A percentile compares a stretch with the other conserved stretches of the same genome.
phyloP scores from a whole-genome alignment of 495 filamentous ascomycete species.

The Penicillium silybi region DNA sequence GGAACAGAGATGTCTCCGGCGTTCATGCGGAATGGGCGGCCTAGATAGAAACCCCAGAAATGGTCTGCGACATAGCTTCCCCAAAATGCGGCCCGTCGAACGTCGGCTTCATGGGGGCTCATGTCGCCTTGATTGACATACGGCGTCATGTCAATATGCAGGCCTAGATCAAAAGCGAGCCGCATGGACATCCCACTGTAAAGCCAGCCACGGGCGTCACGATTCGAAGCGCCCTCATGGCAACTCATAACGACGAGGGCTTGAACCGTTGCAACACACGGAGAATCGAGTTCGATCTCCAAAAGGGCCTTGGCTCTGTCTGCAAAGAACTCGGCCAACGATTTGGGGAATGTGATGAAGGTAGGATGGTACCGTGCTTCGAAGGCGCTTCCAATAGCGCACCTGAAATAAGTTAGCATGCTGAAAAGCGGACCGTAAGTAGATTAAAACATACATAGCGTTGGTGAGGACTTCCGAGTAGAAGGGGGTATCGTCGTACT shows the following conservation, averaged over 20 bases:
- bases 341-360: constrained; percentile 46
- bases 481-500: constrained; percentile 41
- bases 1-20: constrained; percentile 43
- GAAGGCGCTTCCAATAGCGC: constrained; percentile 45
- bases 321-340: constrained; percentile 47
- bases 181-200: constrained; percentile 53
- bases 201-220: constrained; percentile 50
- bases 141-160: constrained; percentile 46
- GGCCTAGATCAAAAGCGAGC: constrained; percentile 46
- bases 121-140: constrained; percentile 45
- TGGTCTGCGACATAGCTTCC: constrained; percentile 49
- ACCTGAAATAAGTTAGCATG: constrained; percentile 27
- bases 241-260: constrained; percentile 46
- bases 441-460: constrained; percentile 37
- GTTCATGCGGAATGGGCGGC: constrained; percentile 44
- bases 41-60: constrained; percentile 49
- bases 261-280: constrained; percentile 49
- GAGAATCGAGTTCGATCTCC: constrained; percentile 48
- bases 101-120: constrained; percentile 39
- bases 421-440: background rate
- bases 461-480: constrained; percentile 50
- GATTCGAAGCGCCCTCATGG: constrained; percentile 43
- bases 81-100: constrained; percentile 46
- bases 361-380: constrained; percentile 45
- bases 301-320: constrained; percentile 47